These are phyloP conservation scores for Lepraria neglecta DNA, from an alignment of 495 filamentous ascomycete species.

Conservation along the genomic window DNA sequence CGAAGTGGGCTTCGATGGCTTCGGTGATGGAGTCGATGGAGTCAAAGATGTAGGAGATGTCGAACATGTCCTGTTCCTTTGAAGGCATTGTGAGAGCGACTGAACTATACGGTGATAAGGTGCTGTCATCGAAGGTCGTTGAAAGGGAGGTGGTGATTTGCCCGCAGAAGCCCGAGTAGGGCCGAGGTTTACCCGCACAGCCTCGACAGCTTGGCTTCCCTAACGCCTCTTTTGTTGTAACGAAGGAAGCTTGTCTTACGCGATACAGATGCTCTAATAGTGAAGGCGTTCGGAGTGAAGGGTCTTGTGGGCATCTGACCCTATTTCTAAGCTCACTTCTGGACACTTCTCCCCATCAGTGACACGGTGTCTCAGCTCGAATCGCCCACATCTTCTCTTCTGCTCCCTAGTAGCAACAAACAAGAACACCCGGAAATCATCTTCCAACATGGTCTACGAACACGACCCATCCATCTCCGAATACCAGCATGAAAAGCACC, in stretches of 20 bases:
- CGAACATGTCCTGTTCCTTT: constrained; percentile 16
- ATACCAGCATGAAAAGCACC: constrained; percentile 71
- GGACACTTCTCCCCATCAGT: constrained; percentile 5
- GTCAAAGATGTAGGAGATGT: constrained; percentile 68
- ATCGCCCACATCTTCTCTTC: not conserved
- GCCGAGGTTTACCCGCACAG: no score
- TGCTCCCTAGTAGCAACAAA: not conserved
- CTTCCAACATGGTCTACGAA: constrained; percentile 34
- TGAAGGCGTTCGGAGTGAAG: not conserved
- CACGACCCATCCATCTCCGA: constrained; percentile 63
- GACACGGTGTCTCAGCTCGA: not conserved
- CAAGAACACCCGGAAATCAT: not conserved
- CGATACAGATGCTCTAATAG: no score
- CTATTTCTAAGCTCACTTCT: constrained; percentile 9
- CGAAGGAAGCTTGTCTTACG: no score
- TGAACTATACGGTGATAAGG: not conserved
- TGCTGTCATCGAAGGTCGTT: not conserved
- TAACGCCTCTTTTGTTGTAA: no score
- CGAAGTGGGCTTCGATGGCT: constrained; percentile 69
- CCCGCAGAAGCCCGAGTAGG: not conserved
- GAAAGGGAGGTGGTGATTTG: constrained; percentile 1
- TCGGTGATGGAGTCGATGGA: constrained; percentile 68
- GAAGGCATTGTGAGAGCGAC: constrained; percentile 12
- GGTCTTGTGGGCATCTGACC: not conserved
- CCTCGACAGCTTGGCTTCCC: no score